Conservation (phyloP, 352 stramenopile species). For the Pythium sp. region DNA sequence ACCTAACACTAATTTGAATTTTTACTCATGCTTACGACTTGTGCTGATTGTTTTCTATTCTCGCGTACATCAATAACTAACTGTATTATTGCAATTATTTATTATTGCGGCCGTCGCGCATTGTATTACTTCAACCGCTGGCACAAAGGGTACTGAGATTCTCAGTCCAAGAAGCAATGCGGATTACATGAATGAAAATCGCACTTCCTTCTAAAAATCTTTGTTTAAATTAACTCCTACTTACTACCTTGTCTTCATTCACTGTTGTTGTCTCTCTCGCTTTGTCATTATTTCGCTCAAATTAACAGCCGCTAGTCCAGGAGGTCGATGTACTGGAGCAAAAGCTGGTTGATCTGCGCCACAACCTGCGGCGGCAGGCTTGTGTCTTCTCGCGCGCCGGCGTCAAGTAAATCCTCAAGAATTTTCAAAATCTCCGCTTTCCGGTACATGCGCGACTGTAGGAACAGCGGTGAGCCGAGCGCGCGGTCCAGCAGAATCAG, state of each 20-base stretch:
- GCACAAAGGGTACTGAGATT: too few species aligned
- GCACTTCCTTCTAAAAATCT: not conserved
- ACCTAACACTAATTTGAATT: too few species aligned
- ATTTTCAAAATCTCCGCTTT: constrained; percentile 48
- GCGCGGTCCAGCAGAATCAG: constrained; percentile 44
- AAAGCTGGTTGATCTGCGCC: constrained; percentile 36
- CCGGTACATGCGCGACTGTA: constrained; percentile 52
- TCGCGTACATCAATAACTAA: too few species aligned
- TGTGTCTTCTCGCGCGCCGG: constrained; percentile 38
- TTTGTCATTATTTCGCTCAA: not conserved
- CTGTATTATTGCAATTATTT: too few species aligned
- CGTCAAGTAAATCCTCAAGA: constrained; percentile 46
- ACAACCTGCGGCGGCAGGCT: constrained; percentile 31
- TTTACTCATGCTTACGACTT: too few species aligned
- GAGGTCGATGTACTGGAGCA: constrained; percentile 57
- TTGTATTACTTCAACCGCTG: too few species aligned
- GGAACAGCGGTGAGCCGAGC: constrained; percentile 43
- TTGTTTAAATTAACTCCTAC: constrained; percentile 1
- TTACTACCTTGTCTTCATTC: not conserved
- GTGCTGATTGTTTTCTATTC: too few species aligned
- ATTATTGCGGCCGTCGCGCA: too few species aligned
- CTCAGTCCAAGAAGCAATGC: too few species aligned
- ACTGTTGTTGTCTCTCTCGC: not conserved
- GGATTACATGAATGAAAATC: too few species aligned
- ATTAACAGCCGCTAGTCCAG: constrained; percentile 37